Evolutionary conservation across 208 protist genomes (phyloP).

Genomic region (Leptomonas pyrrhocoris): DNA sequence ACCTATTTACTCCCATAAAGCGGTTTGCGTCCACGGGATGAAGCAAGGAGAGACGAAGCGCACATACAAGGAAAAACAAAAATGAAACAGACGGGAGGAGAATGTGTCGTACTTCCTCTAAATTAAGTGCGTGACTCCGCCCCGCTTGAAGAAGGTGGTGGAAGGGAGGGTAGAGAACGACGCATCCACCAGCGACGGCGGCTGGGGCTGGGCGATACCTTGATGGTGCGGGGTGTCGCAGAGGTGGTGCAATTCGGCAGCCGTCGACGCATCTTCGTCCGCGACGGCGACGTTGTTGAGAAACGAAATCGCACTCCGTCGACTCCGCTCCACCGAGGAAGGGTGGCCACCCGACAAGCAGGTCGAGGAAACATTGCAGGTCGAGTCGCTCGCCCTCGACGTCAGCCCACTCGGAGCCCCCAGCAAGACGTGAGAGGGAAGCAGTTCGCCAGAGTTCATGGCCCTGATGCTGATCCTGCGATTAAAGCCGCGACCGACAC

Average conservation of each 20-base stretch:
- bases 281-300: slow-evolving; percentile 10
- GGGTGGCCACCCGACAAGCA: background rate
- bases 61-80: no score
- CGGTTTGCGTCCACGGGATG: no score
- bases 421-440: background rate
- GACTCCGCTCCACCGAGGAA: background rate
- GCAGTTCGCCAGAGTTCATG: background rate
- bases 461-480: background rate
- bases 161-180: slow-evolving; percentile 5
- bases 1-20: no score
- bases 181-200: background rate
- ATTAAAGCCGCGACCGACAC: slow-evolving; percentile 16
- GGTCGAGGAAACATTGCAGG: slow-evolving; percentile 5
- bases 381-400: background rate
- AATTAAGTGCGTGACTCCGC: slow-evolving; percentile 14
- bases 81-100: no score
- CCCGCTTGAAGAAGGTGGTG: slow-evolving; percentile 4
- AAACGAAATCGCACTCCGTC: slow-evolving; percentile 13
- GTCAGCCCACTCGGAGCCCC: background rate
- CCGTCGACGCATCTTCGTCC: background rate
- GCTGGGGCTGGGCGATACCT: slow-evolving; percentile 5
- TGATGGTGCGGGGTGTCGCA: slow-evolving; percentile 12
- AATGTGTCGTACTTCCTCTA: background rate
- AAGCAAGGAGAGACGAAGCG: no score
- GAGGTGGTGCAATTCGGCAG: slow-evolving; percentile 9